These are phyloP conservation scores for Chrysopogon serrulatus DNA, from an alignment of 176 grass and related monocot species.

Conservation along the genomic window DNA sequence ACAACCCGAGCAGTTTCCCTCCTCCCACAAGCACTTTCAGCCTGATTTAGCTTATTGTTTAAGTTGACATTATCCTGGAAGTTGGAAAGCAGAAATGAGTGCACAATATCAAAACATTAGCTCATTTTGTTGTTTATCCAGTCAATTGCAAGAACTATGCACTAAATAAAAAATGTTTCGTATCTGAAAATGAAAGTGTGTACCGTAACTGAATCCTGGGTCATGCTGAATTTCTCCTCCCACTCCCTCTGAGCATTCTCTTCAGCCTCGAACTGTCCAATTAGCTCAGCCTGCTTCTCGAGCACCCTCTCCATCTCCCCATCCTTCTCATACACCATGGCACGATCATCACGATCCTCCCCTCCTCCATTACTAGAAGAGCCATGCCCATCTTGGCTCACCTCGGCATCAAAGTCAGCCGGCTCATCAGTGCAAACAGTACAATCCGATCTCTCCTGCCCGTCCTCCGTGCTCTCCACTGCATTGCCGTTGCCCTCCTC, in stretches of 20 bases:
- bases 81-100: conserved; percentile 28
- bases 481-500: conserved; percentile 13
- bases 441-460: conserved; percentile 26
- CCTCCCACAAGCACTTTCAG: conserved; percentile 20
- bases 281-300: conserved; percentile 80
- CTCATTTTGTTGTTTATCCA: not conserved
- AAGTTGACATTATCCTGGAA: conserved; percentile 34
- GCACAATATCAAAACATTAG: not conserved
- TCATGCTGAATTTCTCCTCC: conserved; percentile 74
- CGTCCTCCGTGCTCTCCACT: conserved; percentile 16
- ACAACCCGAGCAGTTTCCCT: conserved; percentile 16
- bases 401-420: conserved; percentile 45
- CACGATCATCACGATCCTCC: not conserved
- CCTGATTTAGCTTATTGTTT: conserved; percentile 25
- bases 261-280: conserved; percentile 69
- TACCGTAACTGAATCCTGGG: conserved; percentile 36
- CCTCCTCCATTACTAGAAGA: conserved; percentile 11
- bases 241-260: conserved; percentile 97
- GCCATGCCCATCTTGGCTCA: conserved; percentile 29
- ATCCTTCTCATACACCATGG: conserved; percentile 32
- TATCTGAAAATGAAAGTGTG: not conserved
- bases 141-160: not conserved
- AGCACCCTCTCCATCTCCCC: conserved; percentile 86
- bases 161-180: not conserved
- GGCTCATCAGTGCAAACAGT: conserved; percentile 42